phyloP scores from a whole-genome alignment of 176 grass and related monocot species.

The Triticum timopheevii region DNA sequence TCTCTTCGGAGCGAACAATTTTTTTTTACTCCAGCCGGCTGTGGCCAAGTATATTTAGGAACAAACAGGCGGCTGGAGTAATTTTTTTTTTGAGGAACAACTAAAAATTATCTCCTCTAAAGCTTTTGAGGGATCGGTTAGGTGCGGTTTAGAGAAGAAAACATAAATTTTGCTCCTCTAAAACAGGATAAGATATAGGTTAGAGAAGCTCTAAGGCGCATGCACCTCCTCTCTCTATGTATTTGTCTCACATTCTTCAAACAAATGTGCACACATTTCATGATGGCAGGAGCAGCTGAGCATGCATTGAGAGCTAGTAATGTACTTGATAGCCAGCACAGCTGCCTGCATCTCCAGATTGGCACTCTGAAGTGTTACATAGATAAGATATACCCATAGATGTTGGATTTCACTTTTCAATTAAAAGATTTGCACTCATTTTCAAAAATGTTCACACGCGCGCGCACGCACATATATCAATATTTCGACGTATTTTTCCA shows the following conservation, averaged over 20 bases:
- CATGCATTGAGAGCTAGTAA: neutral
- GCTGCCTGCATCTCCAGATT: constrained; percentile 13
- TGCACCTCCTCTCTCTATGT: neutral
- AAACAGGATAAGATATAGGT: too few species aligned
- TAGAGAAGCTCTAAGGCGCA: neutral
- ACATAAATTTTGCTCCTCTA: too few species aligned
- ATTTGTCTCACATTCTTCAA: constrained; percentile 24
- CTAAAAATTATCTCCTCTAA: too few species aligned
- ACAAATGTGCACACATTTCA: constrained; percentile 4
- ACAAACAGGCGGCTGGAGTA: too few species aligned
- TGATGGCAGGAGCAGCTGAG: constrained; percentile 35
- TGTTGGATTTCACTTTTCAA: constrained; percentile 42
- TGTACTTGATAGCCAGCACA: neutral
- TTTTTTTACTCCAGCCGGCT: too few species aligned
- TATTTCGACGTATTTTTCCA: too few species aligned
- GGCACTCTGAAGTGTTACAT: constrained; percentile 29
- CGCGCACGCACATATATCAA: neutral
- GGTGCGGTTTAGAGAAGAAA: too few species aligned
- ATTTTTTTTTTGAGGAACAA: too few species aligned
- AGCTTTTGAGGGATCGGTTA: too few species aligned
- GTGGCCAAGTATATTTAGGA: neutral
- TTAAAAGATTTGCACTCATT: constrained; percentile 38
- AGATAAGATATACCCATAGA: constrained; percentile 1
- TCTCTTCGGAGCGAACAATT: too few species aligned
- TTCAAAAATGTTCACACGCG: constrained; percentile 30